These are phyloP conservation scores for Triadica sebifera DNA, from an alignment of 345 rosid species.

Conservation along the genomic window DNA sequence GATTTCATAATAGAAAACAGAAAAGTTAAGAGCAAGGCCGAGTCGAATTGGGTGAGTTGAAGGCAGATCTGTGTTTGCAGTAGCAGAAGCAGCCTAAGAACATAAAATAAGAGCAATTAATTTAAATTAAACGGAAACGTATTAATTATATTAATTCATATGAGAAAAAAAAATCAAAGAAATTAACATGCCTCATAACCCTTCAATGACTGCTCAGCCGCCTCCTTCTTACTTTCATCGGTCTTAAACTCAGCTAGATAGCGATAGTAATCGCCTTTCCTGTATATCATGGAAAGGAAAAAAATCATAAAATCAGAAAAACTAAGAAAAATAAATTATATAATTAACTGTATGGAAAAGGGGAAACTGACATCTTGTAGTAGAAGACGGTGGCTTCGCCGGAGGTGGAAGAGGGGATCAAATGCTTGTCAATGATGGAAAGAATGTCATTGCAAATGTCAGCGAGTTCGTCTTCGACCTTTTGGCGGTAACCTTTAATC, in stretches of 20 bases:
- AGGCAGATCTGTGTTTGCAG: slow-evolving; percentile 88
- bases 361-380: slow-evolving; percentile 72
- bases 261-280: slow-evolving; percentile 96
- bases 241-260: slow-evolving; percentile 95
- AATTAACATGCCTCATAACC: slow-evolving; percentile 72
- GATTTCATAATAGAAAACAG: slow-evolving; percentile 97
- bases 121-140: too few relatives aligned
- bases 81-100: slow-evolving; percentile 75
- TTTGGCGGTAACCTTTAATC: slow-evolving; percentile 73
- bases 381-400: slow-evolving; percentile 98
- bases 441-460: slow-evolving; percentile 83
- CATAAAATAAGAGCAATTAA: too few relatives aligned
- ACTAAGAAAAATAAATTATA: too few relatives aligned
- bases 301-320: too few relatives aligned
- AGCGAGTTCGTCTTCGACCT: slow-evolving; percentile 93
- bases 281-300: slow-evolving; percentile 19
- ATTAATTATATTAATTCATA: background rate
- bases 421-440: slow-evolving; percentile 77
- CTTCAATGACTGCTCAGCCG: slow-evolving; percentile 83
- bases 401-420: slow-evolving; percentile 70
- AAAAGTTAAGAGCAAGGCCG: slow-evolving; percentile 98
- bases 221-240: slow-evolving; percentile 87
- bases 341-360: too few relatives aligned
- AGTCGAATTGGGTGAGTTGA: slow-evolving; percentile 98
- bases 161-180: background rate